Evolutionary conservation across 306 rosid genomes (phyloP).

Genomic region (Heteromeles arbutifolia): DNA sequence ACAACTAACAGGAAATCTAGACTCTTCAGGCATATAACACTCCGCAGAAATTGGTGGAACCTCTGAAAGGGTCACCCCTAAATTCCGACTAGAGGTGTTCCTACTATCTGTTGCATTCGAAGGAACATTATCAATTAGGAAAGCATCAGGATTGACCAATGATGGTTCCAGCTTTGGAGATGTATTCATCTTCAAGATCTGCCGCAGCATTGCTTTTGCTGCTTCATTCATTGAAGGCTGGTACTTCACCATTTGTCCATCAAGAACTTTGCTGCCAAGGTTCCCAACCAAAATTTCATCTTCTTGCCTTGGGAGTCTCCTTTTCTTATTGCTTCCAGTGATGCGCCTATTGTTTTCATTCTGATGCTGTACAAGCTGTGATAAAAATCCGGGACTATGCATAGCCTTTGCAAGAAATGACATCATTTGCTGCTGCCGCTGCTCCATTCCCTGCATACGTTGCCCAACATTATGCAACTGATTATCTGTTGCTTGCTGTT

Average conservation of each 20-base stretch:
- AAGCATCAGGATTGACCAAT: conserved; percentile 33
- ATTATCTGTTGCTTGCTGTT: conserved; percentile 51
- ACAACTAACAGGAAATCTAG: conserved; percentile 22
- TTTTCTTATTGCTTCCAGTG: conserved; percentile 35
- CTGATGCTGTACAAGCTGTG: conserved; percentile 55
- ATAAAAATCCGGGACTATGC: conserved; percentile 44
- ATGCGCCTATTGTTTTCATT: conserved; percentile 43
- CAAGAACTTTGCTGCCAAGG: conserved; percentile 22
- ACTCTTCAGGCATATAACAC: conserved; percentile 19
- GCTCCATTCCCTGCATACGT: conserved; percentile 60
- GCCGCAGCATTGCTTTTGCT: conserved; percentile 44
- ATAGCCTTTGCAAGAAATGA: conserved; percentile 59
- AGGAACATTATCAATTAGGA: conserved; percentile 36
- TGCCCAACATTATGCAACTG: conserved; percentile 53
- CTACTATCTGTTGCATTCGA: conserved; percentile 24
- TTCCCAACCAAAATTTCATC: conserved; percentile 29
- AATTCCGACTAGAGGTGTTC: conserved; percentile 27
- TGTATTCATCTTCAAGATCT: conserved; percentile 43
- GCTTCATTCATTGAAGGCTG: conserved; percentile 57
- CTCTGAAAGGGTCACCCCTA: conserved; percentile 46
- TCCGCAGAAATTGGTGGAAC: conserved; percentile 35
- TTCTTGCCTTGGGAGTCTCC: conserved; percentile 48
- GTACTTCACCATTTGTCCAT: conserved; percentile 47
- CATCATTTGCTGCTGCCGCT: conserved; percentile 65
- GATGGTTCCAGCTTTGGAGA: conserved; percentile 40